A percentile compares a stretch with the other conserved stretches of the same genome.
Conservation (phyloP, 345 rosid genomes). For the Populus pruinosa region DNA sequence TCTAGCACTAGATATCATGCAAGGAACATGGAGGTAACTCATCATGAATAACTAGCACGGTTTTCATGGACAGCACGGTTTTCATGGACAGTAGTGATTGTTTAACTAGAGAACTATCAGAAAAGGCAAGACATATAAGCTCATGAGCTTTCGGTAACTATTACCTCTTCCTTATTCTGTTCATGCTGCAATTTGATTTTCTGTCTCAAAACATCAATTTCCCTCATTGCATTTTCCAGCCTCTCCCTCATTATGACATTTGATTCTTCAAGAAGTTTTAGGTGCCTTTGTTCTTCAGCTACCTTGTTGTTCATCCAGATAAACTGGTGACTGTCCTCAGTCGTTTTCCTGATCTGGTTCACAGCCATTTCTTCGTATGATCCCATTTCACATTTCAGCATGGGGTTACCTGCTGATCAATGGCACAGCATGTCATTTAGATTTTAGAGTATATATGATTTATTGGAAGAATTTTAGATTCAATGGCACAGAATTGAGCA, state of each 20-base stretch:
- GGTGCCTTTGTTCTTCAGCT: conserved; percentile 33
- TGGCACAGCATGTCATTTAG: neutral
- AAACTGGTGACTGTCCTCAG: conserved; percentile 67
- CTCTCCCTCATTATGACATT: conserved; percentile 42
- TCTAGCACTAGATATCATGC: neutral
- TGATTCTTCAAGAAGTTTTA: conserved; percentile 50
- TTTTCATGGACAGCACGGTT: neutral
- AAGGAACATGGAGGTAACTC: neutral
- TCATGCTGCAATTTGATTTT: conserved; percentile 57
- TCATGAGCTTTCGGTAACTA: neutral
- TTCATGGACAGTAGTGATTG: neutral
- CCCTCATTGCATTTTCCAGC: conserved; percentile 54
- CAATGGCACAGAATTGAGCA: neutral
- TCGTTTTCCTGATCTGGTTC: conserved; percentile 47
- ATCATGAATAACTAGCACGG: neutral
- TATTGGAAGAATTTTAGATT: neutral
- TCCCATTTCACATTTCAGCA: conserved; percentile 60
- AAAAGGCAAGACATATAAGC: neutral
- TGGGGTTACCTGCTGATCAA: conserved; percentile 45
- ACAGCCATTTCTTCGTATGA: conserved; percentile 76
- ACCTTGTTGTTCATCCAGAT: conserved; percentile 45
- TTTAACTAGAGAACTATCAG: neutral
- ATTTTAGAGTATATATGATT: neutral
- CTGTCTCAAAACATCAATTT: conserved; percentile 52
- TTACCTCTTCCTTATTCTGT: conserved; percentile 70